Conservation (phyloP, 2,329 filamentous ascomycete species). For the Chaetomium sp. region DNA sequence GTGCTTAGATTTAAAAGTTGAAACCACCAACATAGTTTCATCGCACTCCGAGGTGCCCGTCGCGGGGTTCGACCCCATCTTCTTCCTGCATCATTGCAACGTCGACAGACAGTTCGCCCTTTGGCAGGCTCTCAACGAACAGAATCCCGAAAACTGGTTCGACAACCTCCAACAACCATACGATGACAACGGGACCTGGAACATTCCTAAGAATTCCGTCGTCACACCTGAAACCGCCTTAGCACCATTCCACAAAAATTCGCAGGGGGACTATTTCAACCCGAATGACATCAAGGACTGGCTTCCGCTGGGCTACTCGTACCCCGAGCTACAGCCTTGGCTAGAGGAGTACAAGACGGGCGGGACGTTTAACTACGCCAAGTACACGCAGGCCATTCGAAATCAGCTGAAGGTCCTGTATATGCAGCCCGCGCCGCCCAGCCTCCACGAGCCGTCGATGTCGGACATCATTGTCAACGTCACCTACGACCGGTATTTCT, state of each 20-base stretch:
- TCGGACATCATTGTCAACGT: slow-evolving; percentile 3
- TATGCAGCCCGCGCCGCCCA: not conserved
- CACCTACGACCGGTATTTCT: not conserved
- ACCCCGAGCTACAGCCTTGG: not conserved
- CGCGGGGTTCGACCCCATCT: not conserved
- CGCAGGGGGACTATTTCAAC: not conserved
- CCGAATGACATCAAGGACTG: not conserved
- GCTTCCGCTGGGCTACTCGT: not conserved
- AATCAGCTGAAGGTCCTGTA: not conserved
- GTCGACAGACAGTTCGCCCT: not conserved
- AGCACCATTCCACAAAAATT: not conserved
- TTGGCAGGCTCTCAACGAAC: not conserved
- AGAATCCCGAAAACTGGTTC: not conserved
- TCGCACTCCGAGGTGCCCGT: no score
- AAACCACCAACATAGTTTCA: no score
- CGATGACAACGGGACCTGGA: not conserved
- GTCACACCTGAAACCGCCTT: not conserved
- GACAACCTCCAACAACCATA: not conserved
- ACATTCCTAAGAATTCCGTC: not conserved
- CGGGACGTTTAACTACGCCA: not conserved
- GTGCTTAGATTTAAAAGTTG: no score
- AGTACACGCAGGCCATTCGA: not conserved
- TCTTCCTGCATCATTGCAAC: slow-evolving; percentile 1
- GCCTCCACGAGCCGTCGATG: no score
- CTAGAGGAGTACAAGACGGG: not conserved